These are phyloP conservation scores for Sarcomyxa edulis DNA, from an alignment of 768 basidiomycete genomes.

Conservation along the genomic window DNA sequence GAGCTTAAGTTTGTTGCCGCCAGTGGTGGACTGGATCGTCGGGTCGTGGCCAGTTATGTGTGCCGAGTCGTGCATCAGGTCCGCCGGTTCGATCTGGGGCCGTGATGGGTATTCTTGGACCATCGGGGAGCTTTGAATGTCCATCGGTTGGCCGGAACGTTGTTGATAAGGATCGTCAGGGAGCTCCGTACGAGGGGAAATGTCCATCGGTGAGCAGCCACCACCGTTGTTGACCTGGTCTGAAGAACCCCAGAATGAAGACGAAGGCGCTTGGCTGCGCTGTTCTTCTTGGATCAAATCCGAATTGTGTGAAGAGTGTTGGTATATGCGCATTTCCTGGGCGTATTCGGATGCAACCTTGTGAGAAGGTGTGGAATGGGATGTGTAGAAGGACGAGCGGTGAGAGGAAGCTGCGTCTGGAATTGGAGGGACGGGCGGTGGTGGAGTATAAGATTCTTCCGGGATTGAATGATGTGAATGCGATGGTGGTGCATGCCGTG, in stretches of 20 bases:
- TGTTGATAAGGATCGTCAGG: constrained; percentile 36
- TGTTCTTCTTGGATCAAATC: constrained; percentile 18
- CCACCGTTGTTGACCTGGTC: constrained; percentile 21
- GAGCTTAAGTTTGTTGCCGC: constrained; percentile 52
- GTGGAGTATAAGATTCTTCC: constrained; percentile 19
- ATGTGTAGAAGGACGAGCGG: constrained; percentile 46
- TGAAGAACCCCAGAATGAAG: constrained; percentile 16
- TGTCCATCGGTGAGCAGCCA: constrained; percentile 58
- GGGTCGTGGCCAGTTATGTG: constrained; percentile 28
- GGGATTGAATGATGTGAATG: constrained; percentile 18
- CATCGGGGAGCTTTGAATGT: constrained; percentile 46
- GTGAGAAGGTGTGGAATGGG: constrained; percentile 8
- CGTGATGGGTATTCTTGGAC: constrained; percentile 45
- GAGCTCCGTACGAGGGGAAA: constrained; percentile 44
- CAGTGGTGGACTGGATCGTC: too few species aligned
- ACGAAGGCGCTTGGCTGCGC: constrained; percentile 22
- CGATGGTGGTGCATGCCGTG: constrained; percentile 26
- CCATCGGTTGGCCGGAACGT: constrained; percentile 37
- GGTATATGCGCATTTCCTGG: constrained; percentile 25
- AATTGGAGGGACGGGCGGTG: constrained; percentile 34
- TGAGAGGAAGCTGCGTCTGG: constrained; percentile 47
- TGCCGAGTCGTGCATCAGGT: constrained; percentile 28
- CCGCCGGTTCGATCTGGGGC: constrained; percentile 32
- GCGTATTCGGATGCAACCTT: constrained; percentile 28
- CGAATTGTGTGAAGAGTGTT: constrained; percentile 25